Base-by-base conservation (phyloP, 371 early-diverging fungal genomes). In the Lichtheimia ramosa region DNA sequence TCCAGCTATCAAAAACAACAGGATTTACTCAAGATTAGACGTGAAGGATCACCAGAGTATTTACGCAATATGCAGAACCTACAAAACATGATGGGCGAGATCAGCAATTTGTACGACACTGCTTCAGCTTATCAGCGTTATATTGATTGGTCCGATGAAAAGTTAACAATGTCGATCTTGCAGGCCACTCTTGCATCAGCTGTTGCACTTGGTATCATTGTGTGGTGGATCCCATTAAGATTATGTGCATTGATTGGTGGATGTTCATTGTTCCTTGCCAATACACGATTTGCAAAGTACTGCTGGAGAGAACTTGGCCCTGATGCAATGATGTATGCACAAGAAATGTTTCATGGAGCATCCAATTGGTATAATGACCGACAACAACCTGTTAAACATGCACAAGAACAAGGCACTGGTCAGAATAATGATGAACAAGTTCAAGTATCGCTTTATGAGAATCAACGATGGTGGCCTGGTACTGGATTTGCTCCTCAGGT, bases 21-120 rank as follows among this genome's bases (percentile, higher is more conserved):
- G 15, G 25, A 53, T 28, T 16, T 18, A 21, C 46, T 46, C 46
- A 46, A n/a, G 18, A 50, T 28, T 13, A 50, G 10, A 13, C 15
- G 23, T 18, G 76, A 77, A 50, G 41, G 67, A 1, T 75, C 78
- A 1, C 81, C 81, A 12, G 81, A 81, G 41, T 77, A 77, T 39
- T 24, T 74, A 2, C 59, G 54, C 5, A 81, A 81, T 25, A 64
- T 81, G 66, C 70, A 75, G 43, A 73, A 75, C 43, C 23, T 81
- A 15, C 81, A 81, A 55, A 81, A 77, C 56, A 77, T 75, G 78
- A 75, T 75, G 75, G 76, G 78, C 39, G 74, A 75, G 64, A 66
- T 77, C 51, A 65, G 70, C 50, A 75, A 71, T 60, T 48, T 62
- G 2, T 75, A 81, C 39, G 76, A 75, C 51, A 39, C 66, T 21